Conservation (phyloP, 257 asterid species). For the Lantana camara region DNA sequence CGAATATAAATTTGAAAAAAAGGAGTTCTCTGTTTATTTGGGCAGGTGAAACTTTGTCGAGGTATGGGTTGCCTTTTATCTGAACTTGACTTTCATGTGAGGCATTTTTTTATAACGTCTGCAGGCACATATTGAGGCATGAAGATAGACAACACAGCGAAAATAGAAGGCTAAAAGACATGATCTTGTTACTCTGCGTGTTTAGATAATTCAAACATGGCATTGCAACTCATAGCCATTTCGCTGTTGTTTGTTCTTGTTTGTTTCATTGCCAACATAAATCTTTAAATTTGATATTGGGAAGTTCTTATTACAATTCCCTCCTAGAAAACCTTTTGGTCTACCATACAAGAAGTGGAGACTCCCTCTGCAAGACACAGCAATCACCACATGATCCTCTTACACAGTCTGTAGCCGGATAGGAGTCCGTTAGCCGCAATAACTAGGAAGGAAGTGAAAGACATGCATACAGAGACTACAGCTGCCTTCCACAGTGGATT, state of each 20-base stretch:
- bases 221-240: background rate
- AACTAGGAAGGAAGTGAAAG: constrained; percentile 54
- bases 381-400: constrained; percentile 67
- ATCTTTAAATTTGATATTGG: background rate
- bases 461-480: constrained; percentile 46
- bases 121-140: background rate
- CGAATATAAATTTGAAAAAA: background rate
- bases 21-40: background rate
- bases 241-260: background rate
- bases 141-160: too few species aligned
- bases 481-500: constrained; percentile 55
- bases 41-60: background rate
- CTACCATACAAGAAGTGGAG: background rate
- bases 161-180: too few species aligned
- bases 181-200: background rate
- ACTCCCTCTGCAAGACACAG: background rate
- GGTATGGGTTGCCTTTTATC: background rate
- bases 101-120: background rate
- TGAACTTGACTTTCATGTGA: background rate
- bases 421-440: constrained; percentile 47
- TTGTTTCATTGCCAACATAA: background rate
- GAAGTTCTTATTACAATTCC: background rate
- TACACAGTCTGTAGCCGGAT: constrained; percentile 76
- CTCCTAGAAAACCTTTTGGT: background rate
- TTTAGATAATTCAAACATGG: background rate